These are phyloP conservation scores for Neurospora sublineolata DNA, from an alignment of 495 filamentous ascomycete species.

Conservation along the genomic window DNA sequence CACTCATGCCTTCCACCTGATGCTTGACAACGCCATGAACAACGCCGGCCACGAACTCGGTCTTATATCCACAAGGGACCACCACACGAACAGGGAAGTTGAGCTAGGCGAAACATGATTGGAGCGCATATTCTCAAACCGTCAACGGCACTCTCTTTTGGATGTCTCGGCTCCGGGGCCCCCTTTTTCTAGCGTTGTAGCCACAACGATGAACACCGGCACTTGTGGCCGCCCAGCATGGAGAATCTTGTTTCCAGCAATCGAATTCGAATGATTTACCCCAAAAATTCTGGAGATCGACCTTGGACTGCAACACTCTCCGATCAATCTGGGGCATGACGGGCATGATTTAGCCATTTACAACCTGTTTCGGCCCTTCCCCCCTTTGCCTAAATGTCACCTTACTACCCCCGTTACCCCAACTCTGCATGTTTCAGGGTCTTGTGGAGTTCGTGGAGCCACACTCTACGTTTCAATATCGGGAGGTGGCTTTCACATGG, in stretches of 20 bases:
- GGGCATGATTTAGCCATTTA: neutral
- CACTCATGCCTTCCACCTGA: slow-evolving; percentile 17
- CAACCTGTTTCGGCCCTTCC: neutral
- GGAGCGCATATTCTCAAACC: neutral
- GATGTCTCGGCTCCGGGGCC: neutral
- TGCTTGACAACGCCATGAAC: slow-evolving; percentile 16
- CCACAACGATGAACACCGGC: neutral
- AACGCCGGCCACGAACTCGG: slow-evolving; percentile 10
- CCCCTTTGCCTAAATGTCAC: neutral
- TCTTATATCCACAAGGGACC: slow-evolving; percentile 28
- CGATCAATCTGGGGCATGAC: neutral
- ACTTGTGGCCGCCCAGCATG: neutral
- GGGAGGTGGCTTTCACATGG: neutral
- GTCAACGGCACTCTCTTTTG: neutral
- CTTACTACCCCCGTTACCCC: neutral
- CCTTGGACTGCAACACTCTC: neutral
- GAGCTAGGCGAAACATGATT: slow-evolving; percentile 15
- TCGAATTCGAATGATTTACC: neutral
- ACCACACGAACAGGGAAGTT: slow-evolving; percentile 22
- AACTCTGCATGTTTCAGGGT: neutral
- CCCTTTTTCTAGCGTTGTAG: neutral
- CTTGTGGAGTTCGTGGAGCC: neutral
- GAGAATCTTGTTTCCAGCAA: slow-evolving; percentile 9
- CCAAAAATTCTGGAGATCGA: neutral
- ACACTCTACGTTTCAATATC: neutral